Percentiles rank a stretch among this genome's conserved stretches.
Evolutionary conservation across 2,329 filamentous ascomycete genomes (phyloP).

Genomic region (Dactylellina haptotyla): DNA sequence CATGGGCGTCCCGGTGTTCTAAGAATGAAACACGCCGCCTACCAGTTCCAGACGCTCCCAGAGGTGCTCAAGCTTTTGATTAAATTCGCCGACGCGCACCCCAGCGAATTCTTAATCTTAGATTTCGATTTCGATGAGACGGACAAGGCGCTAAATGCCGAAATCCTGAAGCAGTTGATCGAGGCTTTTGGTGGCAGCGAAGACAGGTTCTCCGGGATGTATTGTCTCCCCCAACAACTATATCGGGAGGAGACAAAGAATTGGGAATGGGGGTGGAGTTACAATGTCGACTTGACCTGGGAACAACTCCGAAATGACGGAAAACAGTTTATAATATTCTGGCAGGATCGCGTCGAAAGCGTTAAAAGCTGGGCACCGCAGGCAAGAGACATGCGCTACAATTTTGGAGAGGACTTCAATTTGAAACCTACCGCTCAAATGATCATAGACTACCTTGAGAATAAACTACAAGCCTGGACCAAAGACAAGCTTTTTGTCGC

Average conservation of each 20-base stretch:
- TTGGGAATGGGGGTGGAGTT: not conserved
- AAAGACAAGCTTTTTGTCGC: not conserved
- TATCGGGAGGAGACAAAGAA: not conserved
- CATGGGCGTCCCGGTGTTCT: not conserved
- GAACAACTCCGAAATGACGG: not conserved
- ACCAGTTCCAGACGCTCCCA: not conserved
- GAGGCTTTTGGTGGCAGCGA: not conserved
- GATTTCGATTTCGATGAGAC: slow-evolving; percentile 1
- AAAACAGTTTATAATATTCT: not conserved
- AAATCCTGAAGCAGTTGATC: not conserved
- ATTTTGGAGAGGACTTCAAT: not conserved
- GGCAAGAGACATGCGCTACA: not conserved
- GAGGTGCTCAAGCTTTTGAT: not conserved
- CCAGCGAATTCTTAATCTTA: not conserved
- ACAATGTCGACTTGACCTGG: not conserved
- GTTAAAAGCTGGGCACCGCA: not conserved
- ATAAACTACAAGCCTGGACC: not conserved
- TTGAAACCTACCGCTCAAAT: not conserved
- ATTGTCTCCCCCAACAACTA: not conserved
- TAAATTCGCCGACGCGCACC: not conserved
- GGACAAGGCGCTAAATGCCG: not conserved
- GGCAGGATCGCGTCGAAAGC: not conserved
- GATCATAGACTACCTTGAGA: not conserved
- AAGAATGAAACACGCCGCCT: not conserved
- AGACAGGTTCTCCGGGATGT: not conserved